Evolutionary conservation across 352 stramenopile species (phyloP), one percentile per base, ranked within the genome.

Genomic region (Aphanomyces invadans): DNA sequence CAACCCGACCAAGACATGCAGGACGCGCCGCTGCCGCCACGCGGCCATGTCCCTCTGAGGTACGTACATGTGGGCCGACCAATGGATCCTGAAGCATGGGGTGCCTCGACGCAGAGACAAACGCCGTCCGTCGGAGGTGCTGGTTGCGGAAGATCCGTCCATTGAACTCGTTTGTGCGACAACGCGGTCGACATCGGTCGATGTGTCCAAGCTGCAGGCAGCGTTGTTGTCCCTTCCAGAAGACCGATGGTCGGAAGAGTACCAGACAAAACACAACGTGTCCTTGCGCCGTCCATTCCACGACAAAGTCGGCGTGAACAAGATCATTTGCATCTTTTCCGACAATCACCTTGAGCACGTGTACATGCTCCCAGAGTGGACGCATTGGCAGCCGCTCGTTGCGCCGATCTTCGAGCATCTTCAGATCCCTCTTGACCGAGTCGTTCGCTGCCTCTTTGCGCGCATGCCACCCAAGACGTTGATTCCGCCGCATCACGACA

Each of bases 401-500:
- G 69, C 72, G 57, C 87, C 89, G 4, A 90, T 99, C 59, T 89
- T 99, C 53, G 72, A 92, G 66, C 75, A 89, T 46, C 84, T 98
- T 36, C 66, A 33, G 3, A 46, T 64, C 21, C 55, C 55, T 28
- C 23, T 55, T 1, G 4, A 46, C 31, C 67, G 83, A 72, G 76
- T 98, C 15, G 87, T 99, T 21, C 88, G 97, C 62, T 97, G 95
- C 73, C 92, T 99, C 45, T 74, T 99, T 36, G 97, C 97, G 4
- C 89, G 80, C 44, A 95, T 99, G 76, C 96, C 97, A 36, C 89
- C 96, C 17, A 94, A 93, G 54, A 88, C 95, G 0, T 94, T 92
- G n/a, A 98, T 99, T 68, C 96, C 96, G 0, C 76, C 93, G 33
- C 97, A 99, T 76, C 95, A 99, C 71, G 97, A 99, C 80, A 98